phyloP scores from a whole-genome alignment of 2,329 filamentous ascomycete genomes.

The Aspergillus intermedius region DNA sequence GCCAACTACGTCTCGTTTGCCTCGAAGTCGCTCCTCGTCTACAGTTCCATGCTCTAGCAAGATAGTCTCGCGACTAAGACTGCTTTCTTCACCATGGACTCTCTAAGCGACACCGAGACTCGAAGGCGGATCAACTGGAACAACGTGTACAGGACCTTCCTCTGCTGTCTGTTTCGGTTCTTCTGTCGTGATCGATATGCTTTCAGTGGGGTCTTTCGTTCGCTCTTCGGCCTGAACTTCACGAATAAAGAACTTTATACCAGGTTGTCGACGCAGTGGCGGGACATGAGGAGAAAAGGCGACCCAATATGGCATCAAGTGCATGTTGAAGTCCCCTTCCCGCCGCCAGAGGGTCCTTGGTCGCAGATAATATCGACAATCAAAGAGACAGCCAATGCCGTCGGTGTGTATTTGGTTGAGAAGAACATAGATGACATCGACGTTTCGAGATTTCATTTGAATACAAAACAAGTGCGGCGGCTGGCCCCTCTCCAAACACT shows the following conservation, averaged over 20 bases:
- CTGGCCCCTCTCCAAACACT: not conserved
- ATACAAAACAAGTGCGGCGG: not conserved
- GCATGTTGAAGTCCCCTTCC: conserved; percentile 14
- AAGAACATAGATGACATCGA: conserved; percentile 11
- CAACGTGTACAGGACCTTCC: conserved; percentile 9
- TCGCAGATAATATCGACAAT: conserved; percentile 8
- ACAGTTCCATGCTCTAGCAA: no score
- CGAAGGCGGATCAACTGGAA: conserved; percentile 13
- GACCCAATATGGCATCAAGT: conserved; percentile 20
- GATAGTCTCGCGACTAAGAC: no score
- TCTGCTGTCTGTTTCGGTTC: conserved; percentile 22
- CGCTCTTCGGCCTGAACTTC: not conserved
- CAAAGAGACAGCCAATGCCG: conserved; percentile 2
- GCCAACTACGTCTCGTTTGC: no score
- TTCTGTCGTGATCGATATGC: conserved; percentile 8
- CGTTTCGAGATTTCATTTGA: conserved; percentile 1
- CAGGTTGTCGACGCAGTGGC: conserved; percentile 17
- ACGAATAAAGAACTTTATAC: not conserved
- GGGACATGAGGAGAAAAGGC: conserved; percentile 9
- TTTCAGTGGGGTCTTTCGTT: not conserved
- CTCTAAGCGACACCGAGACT: not conserved
- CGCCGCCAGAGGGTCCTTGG: conserved; percentile 10
- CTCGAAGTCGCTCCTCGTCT: no score
- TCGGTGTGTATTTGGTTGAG: conserved; percentile 3
- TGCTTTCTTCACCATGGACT: not conserved